A percentile compares a stretch with the other conserved stretches of the same genome.
Evolutionary conservation across 306 rosid species (phyloP).

Genomic region (Corylus heterophylla): DNA sequence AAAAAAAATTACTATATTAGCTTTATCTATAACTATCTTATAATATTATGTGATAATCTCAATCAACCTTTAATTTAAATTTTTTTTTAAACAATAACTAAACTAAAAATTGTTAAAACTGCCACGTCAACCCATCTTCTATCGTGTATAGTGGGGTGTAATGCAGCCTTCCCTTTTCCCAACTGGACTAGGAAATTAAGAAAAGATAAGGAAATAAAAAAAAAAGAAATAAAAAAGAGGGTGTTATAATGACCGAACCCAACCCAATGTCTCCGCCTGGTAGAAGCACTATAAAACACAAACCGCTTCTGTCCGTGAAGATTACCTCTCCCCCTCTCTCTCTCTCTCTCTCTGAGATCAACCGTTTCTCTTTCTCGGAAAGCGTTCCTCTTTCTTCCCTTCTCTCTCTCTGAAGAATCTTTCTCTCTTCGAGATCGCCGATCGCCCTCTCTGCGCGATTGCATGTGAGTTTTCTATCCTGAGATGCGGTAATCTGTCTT

Average conservation of each 20-base stretch:
- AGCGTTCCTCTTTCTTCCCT: not conserved
- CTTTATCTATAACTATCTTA: no score
- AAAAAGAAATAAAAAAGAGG: not conserved
- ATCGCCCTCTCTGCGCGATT: conserved; percentile 4
- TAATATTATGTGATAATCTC: no score
- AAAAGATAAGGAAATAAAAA: no score
- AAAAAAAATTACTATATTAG: no score
- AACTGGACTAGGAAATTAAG: no score
- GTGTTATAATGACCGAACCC: not conserved
- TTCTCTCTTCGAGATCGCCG: not conserved
- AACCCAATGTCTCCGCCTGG: not conserved
- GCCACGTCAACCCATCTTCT: no score
- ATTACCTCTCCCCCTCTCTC: conserved; percentile 26
- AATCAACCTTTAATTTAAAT: no score
- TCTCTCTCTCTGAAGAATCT: not conserved
- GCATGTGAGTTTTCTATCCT: not conserved
- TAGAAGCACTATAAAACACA: not conserved
- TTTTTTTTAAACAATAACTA: no score
- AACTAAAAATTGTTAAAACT: no score
- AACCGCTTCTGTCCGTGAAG: not conserved
- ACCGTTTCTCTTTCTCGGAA: conserved; percentile 18
- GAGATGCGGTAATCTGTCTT: not conserved
- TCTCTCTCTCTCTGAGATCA: conserved; percentile 30
- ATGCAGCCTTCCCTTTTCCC: no score
- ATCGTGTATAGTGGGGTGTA: no score